Conservation (phyloP, 306 rosid genomes). For the Medicago lupulina region DNA sequence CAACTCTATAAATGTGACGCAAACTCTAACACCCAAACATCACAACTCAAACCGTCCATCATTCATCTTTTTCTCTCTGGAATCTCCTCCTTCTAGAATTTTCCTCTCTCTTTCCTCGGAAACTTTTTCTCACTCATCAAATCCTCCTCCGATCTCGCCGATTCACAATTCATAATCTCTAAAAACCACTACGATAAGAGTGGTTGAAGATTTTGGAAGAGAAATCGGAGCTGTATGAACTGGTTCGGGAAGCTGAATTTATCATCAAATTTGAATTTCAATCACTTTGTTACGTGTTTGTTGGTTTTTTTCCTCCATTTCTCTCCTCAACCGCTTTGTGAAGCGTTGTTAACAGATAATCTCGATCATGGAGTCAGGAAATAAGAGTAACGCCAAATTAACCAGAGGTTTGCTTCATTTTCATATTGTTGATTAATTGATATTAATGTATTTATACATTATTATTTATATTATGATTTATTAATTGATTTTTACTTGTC, state of each 20-base stretch:
- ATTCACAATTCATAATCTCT: neutral
- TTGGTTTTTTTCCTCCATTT: slow-evolving; percentile 74
- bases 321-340: no score
- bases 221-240: slow-evolving; percentile 73
- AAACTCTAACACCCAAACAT: neutral
- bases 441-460: neutral
- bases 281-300: slow-evolving; percentile 73
- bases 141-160: neutral
- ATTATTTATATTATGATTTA: no score
- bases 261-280: slow-evolving; percentile 64
- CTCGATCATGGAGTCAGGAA: slow-evolving; percentile 83
- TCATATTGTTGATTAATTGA: neutral
- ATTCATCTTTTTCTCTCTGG: neutral
- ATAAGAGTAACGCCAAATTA: slow-evolving; percentile 67
- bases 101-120: neutral
- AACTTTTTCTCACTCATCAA: slow-evolving; percentile 1
- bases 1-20: slow-evolving; percentile 38
- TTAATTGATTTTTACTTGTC: neutral
- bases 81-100: neutral
- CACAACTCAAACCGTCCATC: neutral
- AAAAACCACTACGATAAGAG: neutral
- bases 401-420: slow-evolving; percentile 64
- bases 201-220: slow-evolving; percentile 4
- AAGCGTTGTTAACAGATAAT: no score
- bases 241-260: slow-evolving; percentile 78